phyloP scores from a whole-genome alignment of 2,329 filamentous ascomycete genomes.

The Macrophomina phaseolina region DNA sequence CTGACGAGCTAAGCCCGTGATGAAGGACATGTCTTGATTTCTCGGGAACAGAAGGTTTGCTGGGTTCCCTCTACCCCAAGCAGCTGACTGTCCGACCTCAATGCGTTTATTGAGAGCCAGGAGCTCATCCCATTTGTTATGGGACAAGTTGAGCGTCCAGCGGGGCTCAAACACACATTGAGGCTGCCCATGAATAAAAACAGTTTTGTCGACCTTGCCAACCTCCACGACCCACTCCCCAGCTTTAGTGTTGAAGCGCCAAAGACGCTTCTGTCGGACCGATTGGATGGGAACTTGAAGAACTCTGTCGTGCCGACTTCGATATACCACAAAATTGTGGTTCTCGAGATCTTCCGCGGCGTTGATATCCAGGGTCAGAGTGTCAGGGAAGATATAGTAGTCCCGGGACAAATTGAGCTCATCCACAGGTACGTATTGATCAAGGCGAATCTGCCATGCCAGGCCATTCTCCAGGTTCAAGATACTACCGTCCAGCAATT shows the following conservation, averaged over 20 bases:
- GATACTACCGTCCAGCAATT: constrained; percentile 12
- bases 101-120: background rate
- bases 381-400: constrained; percentile 5
- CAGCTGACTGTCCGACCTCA: constrained; percentile 3
- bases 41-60: background rate
- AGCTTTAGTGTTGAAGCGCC: constrained; percentile 15
- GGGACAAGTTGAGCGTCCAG: constrained; percentile 3
- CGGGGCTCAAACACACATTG: background rate
- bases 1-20: background rate
- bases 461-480: constrained; percentile 8
- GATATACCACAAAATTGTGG: constrained; percentile 5
- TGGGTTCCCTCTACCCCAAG: background rate
- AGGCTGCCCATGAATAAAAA: background rate
- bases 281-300: background rate
- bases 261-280: constrained; percentile 9
- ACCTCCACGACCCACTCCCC: constrained; percentile 17
- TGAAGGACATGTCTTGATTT: background rate
- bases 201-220: background rate
- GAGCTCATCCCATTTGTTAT: background rate
- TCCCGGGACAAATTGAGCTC: background rate
- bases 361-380: background rate
- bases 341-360: background rate
- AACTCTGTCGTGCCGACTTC: background rate
- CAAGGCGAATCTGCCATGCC: constrained; percentile 20
- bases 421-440: background rate